These are phyloP conservation scores for Piper longum DNA, from an alignment of 164 flowering plant genomes.

Conservation along the genomic window DNA sequence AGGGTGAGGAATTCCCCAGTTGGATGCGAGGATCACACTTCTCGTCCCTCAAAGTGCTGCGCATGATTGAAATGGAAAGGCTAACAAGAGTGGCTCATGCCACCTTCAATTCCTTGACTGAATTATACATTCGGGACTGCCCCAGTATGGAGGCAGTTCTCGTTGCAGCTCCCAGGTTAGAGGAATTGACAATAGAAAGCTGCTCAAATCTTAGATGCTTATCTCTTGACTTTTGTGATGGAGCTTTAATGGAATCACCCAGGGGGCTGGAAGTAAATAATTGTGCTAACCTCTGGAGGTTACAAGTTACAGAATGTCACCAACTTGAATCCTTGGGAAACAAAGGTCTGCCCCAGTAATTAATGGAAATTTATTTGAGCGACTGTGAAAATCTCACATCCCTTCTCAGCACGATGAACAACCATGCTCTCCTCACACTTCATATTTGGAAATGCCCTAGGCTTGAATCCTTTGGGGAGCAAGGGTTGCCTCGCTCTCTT, in stretches of 20 bases:
- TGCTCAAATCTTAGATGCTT: too few relatives aligned
- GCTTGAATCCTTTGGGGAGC: neutral
- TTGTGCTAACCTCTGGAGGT: conserved; percentile 1
- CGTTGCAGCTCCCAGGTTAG: conserved; percentile 12
- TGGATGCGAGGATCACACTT: conserved; percentile 9
- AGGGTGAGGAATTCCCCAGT: conserved; percentile 2
- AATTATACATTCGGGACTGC: neutral
- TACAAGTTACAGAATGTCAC: neutral
- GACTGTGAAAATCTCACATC: neutral
- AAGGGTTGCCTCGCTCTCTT: too few relatives aligned
- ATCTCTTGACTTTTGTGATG: too few relatives aligned
- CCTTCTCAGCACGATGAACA: conserved; percentile 1
- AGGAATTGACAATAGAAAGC: neutral
- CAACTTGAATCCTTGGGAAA: too few relatives aligned
- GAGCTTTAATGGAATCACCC: conserved; percentile 8
- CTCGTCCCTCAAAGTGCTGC: conserved; percentile 1
- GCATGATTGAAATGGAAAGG: too few relatives aligned
- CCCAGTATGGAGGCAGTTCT: conserved; percentile 3
- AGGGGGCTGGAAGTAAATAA: conserved; percentile 1
- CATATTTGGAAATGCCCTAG: neutral
- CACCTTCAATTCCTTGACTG: too few relatives aligned
- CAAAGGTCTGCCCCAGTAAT: neutral
- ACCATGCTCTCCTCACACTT: conserved; percentile 4
- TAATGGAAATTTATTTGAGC: conserved; percentile 2
- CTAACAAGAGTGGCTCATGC: too few relatives aligned